phyloP scores from a whole-genome alignment of 768 basidiomycete species.

The Wakefieldia striispora region DNA sequence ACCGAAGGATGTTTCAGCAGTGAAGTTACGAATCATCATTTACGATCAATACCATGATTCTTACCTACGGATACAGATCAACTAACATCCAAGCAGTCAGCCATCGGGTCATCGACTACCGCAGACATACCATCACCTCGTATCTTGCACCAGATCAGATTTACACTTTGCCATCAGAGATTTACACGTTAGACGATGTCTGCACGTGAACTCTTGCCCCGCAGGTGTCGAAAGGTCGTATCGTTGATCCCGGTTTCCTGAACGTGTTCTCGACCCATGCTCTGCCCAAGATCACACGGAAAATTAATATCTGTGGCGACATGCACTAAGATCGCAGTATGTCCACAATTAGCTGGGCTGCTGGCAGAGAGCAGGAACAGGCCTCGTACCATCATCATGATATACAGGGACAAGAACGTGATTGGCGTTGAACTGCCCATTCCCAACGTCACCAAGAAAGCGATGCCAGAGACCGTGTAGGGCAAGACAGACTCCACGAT shows the following conservation, averaged over 20 bases:
- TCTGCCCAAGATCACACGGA: slow-evolving; percentile 9
- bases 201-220: neutral
- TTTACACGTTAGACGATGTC: neutral
- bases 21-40: too few relatives aligned
- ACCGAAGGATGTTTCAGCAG: too few relatives aligned
- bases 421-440: neutral
- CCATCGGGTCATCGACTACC: too few relatives aligned
- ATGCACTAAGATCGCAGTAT: slow-evolving; percentile 3
- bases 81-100: too few relatives aligned
- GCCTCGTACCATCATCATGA: slow-evolving; percentile 8
- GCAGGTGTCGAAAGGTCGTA: neutral
- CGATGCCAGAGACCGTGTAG: slow-evolving; percentile 13
- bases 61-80: too few relatives aligned
- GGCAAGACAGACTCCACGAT: slow-evolving; percentile 14
- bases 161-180: neutral
- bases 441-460: slow-evolving; percentile 7
- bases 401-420: slow-evolving; percentile 6
- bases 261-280: slow-evolving; percentile 1
- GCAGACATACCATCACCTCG: too few relatives aligned
- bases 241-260: neutral
- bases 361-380: too few relatives aligned
- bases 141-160: neutral
- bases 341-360: too few relatives aligned
- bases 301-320: slow-evolving; percentile 15
- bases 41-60: too few relatives aligned